phyloP scores from a whole-genome alignment of 768 basidiomycete species.

The Mycena pura region DNA sequence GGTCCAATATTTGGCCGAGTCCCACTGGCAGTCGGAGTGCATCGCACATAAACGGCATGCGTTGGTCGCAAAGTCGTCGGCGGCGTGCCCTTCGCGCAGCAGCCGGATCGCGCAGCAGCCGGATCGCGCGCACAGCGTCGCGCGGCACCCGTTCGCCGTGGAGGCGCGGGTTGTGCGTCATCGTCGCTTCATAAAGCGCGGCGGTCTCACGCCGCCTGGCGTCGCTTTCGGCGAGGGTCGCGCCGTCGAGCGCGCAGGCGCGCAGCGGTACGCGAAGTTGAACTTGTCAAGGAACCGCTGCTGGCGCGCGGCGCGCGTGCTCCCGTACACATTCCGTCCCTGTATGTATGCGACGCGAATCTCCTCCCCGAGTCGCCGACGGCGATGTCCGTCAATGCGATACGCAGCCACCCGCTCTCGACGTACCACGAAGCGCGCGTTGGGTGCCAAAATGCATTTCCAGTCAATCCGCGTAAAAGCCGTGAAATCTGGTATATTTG shows the following conservation, averaged over 20 bases:
- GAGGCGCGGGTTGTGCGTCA: constrained; percentile 1
- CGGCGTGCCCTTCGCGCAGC: constrained; percentile 27
- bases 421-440: constrained; percentile 31
- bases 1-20: constrained; percentile 32
- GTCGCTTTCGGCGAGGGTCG: constrained; percentile 22
- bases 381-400: constrained; percentile 27
- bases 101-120: no score
- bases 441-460: no score
- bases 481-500: no score
- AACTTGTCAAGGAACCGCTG: constrained; percentile 9
- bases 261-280: constrained; percentile 26
- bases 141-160: constrained; percentile 2
- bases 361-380: constrained; percentile 31
- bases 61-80: constrained; percentile 30
- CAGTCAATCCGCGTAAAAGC: no score
- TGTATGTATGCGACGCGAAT: constrained; percentile 30
- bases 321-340: constrained; percentile 28
- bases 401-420: constrained; percentile 10
- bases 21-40: constrained; percentile 35
- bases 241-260: constrained; percentile 18
- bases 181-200: constrained; percentile 19
- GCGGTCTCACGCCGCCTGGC: constrained; percentile 22
- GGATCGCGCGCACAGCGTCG: not conserved
- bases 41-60: constrained; percentile 26
- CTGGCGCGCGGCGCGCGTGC: constrained; percentile 22